phyloP scores from a whole-genome alignment of 371 early-diverging fungal genomes.

The Mortierella sp. region DNA sequence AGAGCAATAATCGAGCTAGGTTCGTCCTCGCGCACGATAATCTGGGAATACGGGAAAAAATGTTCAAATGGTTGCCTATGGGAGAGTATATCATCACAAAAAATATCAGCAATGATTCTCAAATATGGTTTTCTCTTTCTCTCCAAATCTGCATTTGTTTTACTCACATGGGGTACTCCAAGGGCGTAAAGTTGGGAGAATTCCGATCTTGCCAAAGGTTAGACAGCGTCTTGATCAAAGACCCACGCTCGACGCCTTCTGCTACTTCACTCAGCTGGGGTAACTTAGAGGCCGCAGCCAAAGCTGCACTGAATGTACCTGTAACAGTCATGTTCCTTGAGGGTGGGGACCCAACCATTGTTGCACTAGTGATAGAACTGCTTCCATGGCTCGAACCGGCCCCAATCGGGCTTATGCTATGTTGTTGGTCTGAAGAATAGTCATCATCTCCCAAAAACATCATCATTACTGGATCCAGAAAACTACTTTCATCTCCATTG shows the following conservation, averaged over 20 bases:
- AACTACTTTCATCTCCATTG: constrained; percentile 20
- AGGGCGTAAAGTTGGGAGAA: constrained; percentile 71
- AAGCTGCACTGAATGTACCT: constrained; percentile 48
- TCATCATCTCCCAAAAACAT: constrained; percentile 56
- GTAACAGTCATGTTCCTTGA: constrained; percentile 47
- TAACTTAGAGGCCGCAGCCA: constrained; percentile 51
- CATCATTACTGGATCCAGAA: constrained; percentile 43
- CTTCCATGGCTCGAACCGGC: background rate
- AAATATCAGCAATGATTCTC: background rate
- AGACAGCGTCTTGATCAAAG: constrained; percentile 83
- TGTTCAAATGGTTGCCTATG: constrained; percentile 82
- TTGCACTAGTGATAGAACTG: background rate
- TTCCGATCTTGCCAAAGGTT: constrained; percentile 79
- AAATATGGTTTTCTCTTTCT: background rate
- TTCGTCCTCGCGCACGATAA: constrained; percentile 93
- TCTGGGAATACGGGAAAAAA: constrained; percentile 83
- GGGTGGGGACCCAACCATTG: constrained; percentile 38
- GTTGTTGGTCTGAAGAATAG: constrained; percentile 22
- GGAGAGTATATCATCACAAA: background rate
- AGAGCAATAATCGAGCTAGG: constrained; percentile 95
- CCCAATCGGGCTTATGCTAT: background rate
- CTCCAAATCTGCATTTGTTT: too few relatives aligned
- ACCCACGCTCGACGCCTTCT: constrained; percentile 59
- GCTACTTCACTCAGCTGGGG: constrained; percentile 51
- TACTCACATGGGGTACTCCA: constrained; percentile 83